Evolutionary conservation across 1,139 yeast species (phyloP), one percentile per base, ranked within the genome.

Genomic region (Candida tunisiensis): DNA sequence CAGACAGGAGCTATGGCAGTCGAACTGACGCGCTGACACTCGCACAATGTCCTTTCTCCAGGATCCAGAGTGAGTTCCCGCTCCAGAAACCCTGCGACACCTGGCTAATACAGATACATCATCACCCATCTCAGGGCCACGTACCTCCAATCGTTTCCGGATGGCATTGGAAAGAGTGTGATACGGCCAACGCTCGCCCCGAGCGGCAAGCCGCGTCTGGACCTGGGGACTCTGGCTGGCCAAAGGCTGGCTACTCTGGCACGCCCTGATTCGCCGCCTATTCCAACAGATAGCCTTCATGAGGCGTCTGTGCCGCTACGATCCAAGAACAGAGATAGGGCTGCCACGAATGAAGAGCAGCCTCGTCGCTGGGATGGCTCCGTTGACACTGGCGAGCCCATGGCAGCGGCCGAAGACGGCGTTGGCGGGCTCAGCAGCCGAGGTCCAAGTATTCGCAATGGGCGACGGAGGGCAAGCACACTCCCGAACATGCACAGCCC

Each of bases 101-200:
- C 21, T n/a, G 21, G 9, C 5, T 19, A 7, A 19, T 8, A 10
- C 21, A 20, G 22, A 34, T 47, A 45, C 30, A 47, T 52, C 20
- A 39, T 51, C 8, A 39, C 40, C 24, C 47, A 46, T 25, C 38
- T 52, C 15, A 34, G 56, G 23, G 46, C 49, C 6, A 40, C 47
- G 19, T 51, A 51, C 33, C 39, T 48, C 14, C 44, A 47, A 25
- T 34, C 47, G 14, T 39, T 45, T 21, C 22, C n/a, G 8, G 22
- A 20, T 10, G 22, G 22, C 4, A 20, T 47, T n/a, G 52, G 51
- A n/a, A 43, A 42, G 23, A 36, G 45, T 23, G 37, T 47, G 19
- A 44, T 47, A 23, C 30, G 40, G 15, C 51, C 52, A n/a, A 32
- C 46, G 10, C 50, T 42, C 23, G 29, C 45, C 29, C 45, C 45